Conservation (phyloP, 2,329 filamentous ascomycete genomes). For the Botrytis paeoniae region DNA sequence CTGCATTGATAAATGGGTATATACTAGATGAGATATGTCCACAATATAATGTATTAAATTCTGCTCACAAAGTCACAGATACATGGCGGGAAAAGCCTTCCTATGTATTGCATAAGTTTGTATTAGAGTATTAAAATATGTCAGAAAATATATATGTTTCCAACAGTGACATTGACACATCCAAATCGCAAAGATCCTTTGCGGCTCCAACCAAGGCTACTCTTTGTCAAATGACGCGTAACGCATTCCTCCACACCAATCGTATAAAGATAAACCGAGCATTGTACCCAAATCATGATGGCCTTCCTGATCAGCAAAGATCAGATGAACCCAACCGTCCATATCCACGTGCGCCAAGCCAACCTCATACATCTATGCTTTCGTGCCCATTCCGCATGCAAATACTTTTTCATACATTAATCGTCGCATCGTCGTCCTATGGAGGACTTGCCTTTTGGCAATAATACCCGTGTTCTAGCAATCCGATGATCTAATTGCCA, state of each 20-base stretch:
- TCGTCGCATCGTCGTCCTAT: background rate
- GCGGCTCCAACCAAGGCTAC: background rate
- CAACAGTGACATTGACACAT: background rate
- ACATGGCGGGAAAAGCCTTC: background rate
- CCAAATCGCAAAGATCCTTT: background rate
- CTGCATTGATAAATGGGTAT: background rate
- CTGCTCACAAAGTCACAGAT: background rate
- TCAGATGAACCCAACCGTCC: background rate
- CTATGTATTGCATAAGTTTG: background rate
- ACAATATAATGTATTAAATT: background rate
- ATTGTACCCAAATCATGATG: background rate
- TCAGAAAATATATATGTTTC: background rate
- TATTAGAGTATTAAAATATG: background rate
- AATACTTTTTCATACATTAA: background rate
- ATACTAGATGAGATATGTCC: background rate
- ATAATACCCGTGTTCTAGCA: background rate
- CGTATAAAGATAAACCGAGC: background rate
- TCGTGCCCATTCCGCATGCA: background rate
- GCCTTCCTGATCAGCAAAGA: background rate
- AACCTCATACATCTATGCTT: background rate
- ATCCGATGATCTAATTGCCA: background rate
- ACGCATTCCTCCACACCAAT: background rate
- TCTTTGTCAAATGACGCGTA: background rate
- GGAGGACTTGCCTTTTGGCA: background rate
- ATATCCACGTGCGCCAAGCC: background rate